phyloP scores from a whole-genome alignment of 1,284 basidiomycete genomes.

The Fomitiporia mediterranea region DNA sequence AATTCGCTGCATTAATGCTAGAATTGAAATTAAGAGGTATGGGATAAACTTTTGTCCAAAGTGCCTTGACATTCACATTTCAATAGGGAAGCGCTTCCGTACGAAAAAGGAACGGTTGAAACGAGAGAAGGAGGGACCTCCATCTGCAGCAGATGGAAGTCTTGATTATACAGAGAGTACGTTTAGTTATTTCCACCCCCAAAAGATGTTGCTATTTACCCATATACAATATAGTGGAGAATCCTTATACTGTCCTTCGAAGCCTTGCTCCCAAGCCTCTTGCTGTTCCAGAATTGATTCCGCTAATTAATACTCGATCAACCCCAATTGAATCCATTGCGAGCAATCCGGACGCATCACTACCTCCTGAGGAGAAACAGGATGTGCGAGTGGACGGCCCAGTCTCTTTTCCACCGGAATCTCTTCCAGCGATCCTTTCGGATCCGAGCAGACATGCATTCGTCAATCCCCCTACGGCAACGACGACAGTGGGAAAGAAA shows the following conservation, averaged over 20 bases:
- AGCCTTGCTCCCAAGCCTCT: constrained; percentile 54
- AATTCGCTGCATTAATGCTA: constrained; percentile 64
- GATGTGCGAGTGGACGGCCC: constrained; percentile 13
- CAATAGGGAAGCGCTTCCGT: constrained; percentile 63
- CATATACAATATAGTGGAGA: constrained; percentile 52
- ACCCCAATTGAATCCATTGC: constrained; percentile 15
- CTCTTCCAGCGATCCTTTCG: constrained; percentile 8
- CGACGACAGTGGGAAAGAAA: constrained; percentile 21
- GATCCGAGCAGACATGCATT: constrained; percentile 7
- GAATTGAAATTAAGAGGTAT: constrained; percentile 67
- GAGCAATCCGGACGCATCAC: constrained; percentile 5
- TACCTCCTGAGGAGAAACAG: constrained; percentile 15
- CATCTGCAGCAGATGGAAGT: constrained; percentile 62
- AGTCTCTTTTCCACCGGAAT: constrained; percentile 1
- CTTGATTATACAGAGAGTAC: constrained; percentile 66
- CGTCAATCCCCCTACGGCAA: not conserved
- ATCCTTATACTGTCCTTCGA: constrained; percentile 65
- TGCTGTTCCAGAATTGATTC: constrained; percentile 48
- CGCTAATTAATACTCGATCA: constrained; percentile 46
- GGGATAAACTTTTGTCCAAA: constrained; percentile 4
- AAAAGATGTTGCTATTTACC: constrained; percentile 15
- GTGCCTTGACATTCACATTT: not conserved
- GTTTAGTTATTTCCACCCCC: constrained; percentile 26
- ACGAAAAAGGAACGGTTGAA: constrained; percentile 74
- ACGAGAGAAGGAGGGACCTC: constrained; percentile 68